Conservation (phyloP, 495 filamentous ascomycete species). For the Friedmanniomyces simplex region DNA sequence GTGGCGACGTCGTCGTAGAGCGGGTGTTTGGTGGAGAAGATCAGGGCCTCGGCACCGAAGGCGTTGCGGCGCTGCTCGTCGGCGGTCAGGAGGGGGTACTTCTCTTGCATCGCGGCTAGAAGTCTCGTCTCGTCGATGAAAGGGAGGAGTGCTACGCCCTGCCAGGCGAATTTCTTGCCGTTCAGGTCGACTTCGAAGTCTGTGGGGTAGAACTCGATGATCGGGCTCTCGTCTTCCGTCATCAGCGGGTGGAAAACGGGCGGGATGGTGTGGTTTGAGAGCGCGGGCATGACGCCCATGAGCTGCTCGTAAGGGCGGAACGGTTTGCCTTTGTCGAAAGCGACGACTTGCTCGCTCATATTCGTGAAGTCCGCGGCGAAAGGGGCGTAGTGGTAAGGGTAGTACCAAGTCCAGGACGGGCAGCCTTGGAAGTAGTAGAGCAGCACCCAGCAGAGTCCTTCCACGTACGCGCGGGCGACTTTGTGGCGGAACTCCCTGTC, state of each 20-base stretch:
- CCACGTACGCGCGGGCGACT: conserved; percentile 87
- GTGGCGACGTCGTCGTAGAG: conserved; percentile 71
- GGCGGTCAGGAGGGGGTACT: conserved; percentile 64
- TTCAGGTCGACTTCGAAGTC: conserved; percentile 90
- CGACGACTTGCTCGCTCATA: conserved; percentile 63
- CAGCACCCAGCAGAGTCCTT: conserved; percentile 96
- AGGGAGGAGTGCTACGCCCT: conserved; percentile 84
- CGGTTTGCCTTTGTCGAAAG: conserved; percentile 75
- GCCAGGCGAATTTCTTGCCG: conserved; percentile 97
- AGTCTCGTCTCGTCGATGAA: conserved; percentile 92
- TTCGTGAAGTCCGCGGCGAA: conserved; percentile 94
- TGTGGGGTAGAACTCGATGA: conserved; percentile 94
- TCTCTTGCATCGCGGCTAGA: conserved; percentile 69
- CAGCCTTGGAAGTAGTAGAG: conserved; percentile 97
- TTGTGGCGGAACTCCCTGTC: conserved; percentile 82
- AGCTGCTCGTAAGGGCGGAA: conserved; percentile 95
- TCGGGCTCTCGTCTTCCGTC: conserved; percentile 74
- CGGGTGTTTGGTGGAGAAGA: conserved; percentile 70
- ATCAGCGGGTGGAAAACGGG: conserved; percentile 78
- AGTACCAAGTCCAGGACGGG: conserved; percentile 98
- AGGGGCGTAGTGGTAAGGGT: conserved; percentile 95
- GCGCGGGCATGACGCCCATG: conserved; percentile 93
- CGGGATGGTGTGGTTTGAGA: conserved; percentile 84
- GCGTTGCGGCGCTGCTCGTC: conserved; percentile 73
- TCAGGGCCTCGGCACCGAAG: conserved; percentile 67